Conservation (phyloP, 768 basidiomycete species). For the Naganishia vaughanmartiniae region DNA sequence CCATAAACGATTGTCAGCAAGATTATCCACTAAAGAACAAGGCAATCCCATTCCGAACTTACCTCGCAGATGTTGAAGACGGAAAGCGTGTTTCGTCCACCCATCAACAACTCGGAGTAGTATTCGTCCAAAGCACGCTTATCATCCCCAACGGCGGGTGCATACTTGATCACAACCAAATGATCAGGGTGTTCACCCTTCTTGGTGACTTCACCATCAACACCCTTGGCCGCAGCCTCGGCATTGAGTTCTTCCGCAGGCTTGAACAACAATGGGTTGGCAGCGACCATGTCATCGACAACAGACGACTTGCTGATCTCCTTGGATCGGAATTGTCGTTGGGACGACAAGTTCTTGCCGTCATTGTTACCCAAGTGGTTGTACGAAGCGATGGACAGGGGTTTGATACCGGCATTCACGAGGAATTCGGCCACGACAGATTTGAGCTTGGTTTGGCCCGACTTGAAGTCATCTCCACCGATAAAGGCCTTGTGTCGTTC, state of each 20-base stretch:
- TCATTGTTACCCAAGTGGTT: conserved; percentile 99
- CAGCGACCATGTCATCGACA: conserved; percentile 95
- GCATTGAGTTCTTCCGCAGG: conserved; percentile 60
- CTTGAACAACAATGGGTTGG: conserved; percentile 86
- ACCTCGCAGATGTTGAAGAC: conserved; percentile 94
- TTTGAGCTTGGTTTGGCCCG: conserved; percentile 87
- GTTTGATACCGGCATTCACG: conserved; percentile 97
- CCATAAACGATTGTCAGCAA: no score
- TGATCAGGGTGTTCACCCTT: conserved; percentile 99
- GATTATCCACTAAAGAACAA: not conserved
- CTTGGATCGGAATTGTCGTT: conserved; percentile 94
- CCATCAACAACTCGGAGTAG: conserved; percentile 96
- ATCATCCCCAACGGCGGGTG: conserved; percentile 92
- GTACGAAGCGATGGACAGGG: conserved; percentile 92
- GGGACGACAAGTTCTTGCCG: conserved; percentile 83
- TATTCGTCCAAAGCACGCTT: conserved; percentile 99
- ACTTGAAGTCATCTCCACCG: conserved; percentile 96
- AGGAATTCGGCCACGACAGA: conserved; percentile 96
- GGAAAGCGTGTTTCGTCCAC: conserved; percentile 62
- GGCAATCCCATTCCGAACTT: conserved; percentile 38
- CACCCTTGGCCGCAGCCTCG: conserved; percentile 49
- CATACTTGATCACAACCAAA: conserved; percentile 93
- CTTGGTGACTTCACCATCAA: conserved; percentile 45
- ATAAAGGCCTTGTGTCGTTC: conserved; percentile 88
- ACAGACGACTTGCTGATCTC: conserved; percentile 97